Evolutionary conservation across 495 filamentous ascomycete species (phyloP), one percentile per base, ranked within the genome.

Genomic region (Bacidia gigantensis): DNA sequence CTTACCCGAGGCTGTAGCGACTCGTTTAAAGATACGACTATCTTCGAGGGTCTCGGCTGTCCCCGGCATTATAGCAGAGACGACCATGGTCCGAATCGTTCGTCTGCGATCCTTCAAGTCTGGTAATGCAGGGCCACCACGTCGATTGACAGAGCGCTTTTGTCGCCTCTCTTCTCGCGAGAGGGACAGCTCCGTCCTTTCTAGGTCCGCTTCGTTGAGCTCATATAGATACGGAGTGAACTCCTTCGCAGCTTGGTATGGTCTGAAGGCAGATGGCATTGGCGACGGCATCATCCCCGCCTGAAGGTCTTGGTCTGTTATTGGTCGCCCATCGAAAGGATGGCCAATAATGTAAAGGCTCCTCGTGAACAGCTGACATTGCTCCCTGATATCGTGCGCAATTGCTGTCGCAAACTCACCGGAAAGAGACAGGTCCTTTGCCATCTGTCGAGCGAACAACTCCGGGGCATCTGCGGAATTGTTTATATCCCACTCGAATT

Each of bases 401-500:
- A 98, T 96, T 11, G 92, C 89, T 0, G 92, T 98, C 7, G 87
- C 93, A 62, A 98, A 98, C 65, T 98, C 92, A 35, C 92, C 92
- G 20, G 86, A 86, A 26, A 98, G 76, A 2, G 87, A 88, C n/a
- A 97, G 74, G 51, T 98, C 92, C 41, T 79, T 76, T 1, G 89
- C 81, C 85, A 97, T 90, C 56, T 81, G 80, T 43, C 79, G 70
- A 12, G 92, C 93, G 65, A 98, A 98, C 50, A 93, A 84, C 65
- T 98, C 92, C 0, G 92, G 89, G 0, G 82, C 90, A 66, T 98
- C 97, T 55, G 80, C 71, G 0, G 88, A 81, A 60, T 96, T 90
- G 64, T 97, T 97, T 61, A 97, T 87, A 61, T 97, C 92, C 92
- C 92, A 98, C 67, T 98, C 92, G 49, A 98, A 97, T 63, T 98